Evolutionary conservation across 148 eudicot species (phyloP).

Genomic region (Fagopyrum esculentum): DNA sequence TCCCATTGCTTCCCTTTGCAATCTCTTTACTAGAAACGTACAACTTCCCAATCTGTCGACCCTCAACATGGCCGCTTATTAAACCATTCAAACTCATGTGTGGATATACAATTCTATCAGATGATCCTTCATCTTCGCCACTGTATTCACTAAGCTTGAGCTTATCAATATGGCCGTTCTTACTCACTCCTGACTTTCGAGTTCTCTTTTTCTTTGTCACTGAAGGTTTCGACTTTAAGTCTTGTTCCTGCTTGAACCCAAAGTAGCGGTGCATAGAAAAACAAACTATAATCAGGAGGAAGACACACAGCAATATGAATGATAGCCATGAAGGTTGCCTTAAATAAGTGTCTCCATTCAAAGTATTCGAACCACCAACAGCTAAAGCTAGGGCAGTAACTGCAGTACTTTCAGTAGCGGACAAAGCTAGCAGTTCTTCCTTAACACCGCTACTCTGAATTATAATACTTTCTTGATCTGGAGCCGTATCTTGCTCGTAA

Average conservation of each 20-base stretch:
- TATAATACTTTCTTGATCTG: neutral
- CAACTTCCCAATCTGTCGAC: slow-evolving; percentile 62
- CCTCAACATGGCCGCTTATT: slow-evolving; percentile 29
- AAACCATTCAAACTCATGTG: slow-evolving; percentile 33
- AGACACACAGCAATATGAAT: neutral
- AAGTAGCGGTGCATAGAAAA: slow-evolving; percentile 13
- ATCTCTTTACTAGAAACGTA: slow-evolving; percentile 57
- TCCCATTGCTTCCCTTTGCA: slow-evolving; percentile 97
- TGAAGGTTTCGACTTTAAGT: slow-evolving; percentile 20
- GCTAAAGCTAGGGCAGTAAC: slow-evolving; percentile 8
- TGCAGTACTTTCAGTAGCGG: slow-evolving; percentile 9
- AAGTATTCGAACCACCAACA: neutral
- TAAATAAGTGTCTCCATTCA: neutral
- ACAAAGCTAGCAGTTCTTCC: neutral
- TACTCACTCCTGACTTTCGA: neutral
- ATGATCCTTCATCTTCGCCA: slow-evolving; percentile 18
- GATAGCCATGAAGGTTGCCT: neutral
- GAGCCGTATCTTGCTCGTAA: neutral
- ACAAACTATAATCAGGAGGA: slow-evolving; percentile 23
- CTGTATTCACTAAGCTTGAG: slow-evolving; percentile 25
- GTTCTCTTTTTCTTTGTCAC: slow-evolving; percentile 26
- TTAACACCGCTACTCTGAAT: neutral
- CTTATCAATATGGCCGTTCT: slow-evolving; percentile 4
- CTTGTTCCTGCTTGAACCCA: slow-evolving; percentile 13
- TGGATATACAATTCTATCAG: neutral